These are phyloP conservation scores for Wallacemonas sp. DNA, from an alignment of 208 protist genomes.

Conservation along the genomic window DNA sequence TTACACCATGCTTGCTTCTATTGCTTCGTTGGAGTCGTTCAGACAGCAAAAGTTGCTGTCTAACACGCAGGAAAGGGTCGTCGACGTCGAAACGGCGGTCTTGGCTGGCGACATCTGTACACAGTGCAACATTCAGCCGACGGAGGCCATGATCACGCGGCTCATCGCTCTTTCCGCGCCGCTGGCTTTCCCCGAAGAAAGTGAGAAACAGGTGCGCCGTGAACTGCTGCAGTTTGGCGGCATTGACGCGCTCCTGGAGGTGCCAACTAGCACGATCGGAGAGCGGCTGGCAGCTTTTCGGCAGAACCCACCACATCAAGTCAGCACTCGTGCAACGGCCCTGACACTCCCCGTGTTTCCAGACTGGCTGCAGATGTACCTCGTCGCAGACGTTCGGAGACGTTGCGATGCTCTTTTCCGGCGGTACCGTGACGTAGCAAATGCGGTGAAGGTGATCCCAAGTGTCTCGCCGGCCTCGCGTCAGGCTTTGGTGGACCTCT, in stretches of 20 bases:
- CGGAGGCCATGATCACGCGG: neutral
- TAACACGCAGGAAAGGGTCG: neutral
- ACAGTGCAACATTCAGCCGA: neutral
- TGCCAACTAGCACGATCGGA: neutral
- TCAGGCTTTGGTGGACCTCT: neutral
- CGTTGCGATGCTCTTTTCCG: neutral
- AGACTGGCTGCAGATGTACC: neutral
- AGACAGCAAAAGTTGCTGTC: neutral
- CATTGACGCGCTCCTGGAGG: neutral
- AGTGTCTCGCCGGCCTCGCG: neutral
- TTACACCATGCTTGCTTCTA: neutral
- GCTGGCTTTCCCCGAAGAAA: neutral
- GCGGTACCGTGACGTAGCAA: neutral
- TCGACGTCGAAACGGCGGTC: neutral
- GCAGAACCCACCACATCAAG: neutral
- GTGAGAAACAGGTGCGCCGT: neutral
- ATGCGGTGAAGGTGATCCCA: neutral
- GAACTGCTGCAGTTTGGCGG: neutral
- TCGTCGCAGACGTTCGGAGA: neutral
- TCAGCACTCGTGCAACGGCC: neutral
- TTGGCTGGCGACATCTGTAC: neutral
- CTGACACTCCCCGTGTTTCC: neutral
- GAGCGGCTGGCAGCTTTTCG: neutral
- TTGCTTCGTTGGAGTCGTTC: neutral
- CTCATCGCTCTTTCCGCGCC: neutral